phyloP scores from a whole-genome alignment of 495 filamentous ascomycete species.

The Aspergillus heteromorphus region DNA sequence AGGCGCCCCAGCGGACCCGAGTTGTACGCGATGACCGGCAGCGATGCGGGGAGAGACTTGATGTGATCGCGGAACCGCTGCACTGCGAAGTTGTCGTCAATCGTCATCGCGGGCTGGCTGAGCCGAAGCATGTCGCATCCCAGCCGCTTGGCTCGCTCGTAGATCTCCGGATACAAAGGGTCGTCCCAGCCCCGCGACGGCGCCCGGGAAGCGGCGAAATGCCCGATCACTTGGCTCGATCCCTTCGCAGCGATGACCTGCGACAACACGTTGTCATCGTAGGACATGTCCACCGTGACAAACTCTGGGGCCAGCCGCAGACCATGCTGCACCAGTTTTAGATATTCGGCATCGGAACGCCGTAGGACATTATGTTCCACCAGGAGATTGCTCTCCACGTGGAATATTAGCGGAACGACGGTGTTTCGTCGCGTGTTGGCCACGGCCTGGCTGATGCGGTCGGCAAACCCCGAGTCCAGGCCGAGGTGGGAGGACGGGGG shows the following conservation, averaged over 20 bases:
- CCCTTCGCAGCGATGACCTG: constrained; percentile 54
- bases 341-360: constrained; percentile 44
- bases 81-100: constrained; percentile 40
- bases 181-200: constrained; percentile 41
- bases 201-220: constrained; percentile 46
- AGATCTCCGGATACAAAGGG: constrained; percentile 27
- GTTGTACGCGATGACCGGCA: constrained; percentile 65
- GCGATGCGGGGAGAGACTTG: constrained; percentile 22
- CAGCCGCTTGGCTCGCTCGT: constrained; percentile 38
- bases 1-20: constrained; percentile 59
- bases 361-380: constrained; percentile 21
- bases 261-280: constrained; percentile 46
- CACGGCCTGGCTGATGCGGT: constrained; percentile 50
- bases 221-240: constrained; percentile 61
- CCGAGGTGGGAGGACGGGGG: constrained; percentile 22
- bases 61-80: constrained; percentile 33
- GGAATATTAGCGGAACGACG: constrained; percentile 50
- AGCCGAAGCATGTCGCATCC: constrained; percentile 48
- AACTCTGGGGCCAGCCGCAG: constrained; percentile 67
- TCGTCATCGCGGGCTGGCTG: constrained; percentile 33
- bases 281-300: constrained; percentile 59
- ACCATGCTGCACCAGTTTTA: constrained; percentile 59
- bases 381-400: constrained; percentile 34
- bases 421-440: constrained; percentile 59
- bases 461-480: constrained; percentile 32